phyloP scores from a whole-genome alignment of 2,329 filamentous ascomycete species.

The Hymenoscyphus linearis region DNA sequence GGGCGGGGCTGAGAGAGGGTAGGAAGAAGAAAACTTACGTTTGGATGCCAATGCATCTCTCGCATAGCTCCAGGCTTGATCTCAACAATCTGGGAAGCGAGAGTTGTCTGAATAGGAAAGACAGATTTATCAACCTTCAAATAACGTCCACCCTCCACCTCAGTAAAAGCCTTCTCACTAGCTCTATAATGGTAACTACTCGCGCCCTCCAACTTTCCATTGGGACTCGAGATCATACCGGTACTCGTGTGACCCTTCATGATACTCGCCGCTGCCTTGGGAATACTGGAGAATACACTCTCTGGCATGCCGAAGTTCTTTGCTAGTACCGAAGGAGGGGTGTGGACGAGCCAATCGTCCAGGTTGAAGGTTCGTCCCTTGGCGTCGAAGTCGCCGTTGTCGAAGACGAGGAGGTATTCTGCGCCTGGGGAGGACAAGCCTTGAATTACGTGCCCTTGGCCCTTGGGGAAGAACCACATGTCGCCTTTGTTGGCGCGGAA shows the following conservation, averaged over 20 bases:
- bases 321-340: conserved; percentile 42
- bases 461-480: conserved; percentile 42
- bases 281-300: conserved; percentile 42
- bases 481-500: conserved; percentile 43
- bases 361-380: conserved; percentile 57
- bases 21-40: conserved; percentile 63
- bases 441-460: conserved; percentile 48
- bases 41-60: conserved; percentile 60
- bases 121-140: conserved; percentile 53
- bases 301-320: conserved; percentile 48
- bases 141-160: conserved; percentile 50
- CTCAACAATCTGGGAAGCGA: conserved; percentile 52
- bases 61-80: conserved; percentile 57
- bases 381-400: conserved; percentile 51
- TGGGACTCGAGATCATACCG: conserved; percentile 41
- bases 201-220: conserved; percentile 36
- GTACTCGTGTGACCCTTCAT: conserved; percentile 44
- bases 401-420: conserved; percentile 57
- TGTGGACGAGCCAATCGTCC: conserved; percentile 26
- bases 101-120: conserved; percentile 51
- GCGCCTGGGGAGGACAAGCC: conserved; percentile 50
- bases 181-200: conserved; percentile 45
- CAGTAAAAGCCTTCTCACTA: conserved; percentile 39
- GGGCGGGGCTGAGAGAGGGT: conserved; percentile 60
- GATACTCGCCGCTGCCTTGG: conserved; percentile 44